Conservation (phyloP, 371 early-diverging fungal species). For the Mucor plumbeus region DNA sequence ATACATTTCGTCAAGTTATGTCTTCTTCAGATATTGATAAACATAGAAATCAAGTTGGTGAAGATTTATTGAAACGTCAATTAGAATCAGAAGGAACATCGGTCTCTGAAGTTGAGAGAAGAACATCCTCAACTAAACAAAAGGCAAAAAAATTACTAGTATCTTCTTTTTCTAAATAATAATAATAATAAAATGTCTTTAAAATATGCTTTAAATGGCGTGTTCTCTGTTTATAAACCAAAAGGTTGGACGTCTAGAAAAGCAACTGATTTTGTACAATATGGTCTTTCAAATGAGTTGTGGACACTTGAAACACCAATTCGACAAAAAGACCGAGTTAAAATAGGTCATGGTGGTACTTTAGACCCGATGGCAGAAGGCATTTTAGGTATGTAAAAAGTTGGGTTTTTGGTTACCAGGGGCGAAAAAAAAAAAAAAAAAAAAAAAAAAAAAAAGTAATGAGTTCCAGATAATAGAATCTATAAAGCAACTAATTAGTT, state of each 20-base stretch:
- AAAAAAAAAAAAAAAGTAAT: too few relatives aligned
- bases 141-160: conserved; percentile 4
- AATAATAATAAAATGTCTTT: conserved; percentile 4
- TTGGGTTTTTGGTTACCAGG: not conserved
- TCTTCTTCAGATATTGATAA: conserved; percentile 7
- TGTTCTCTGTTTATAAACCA: conserved; percentile 55
- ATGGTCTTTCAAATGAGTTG: conserved; percentile 30
- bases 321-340: conserved; percentile 33
- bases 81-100: conserved; percentile 23
- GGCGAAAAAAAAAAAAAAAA: too few relatives aligned
- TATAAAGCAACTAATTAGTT: not conserved
- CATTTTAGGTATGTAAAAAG: conserved; percentile 38
- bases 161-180: not conserved
- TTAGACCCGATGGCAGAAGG: conserved; percentile 63
- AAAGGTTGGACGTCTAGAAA: conserved; percentile 50
- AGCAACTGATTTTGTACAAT: conserved; percentile 38
- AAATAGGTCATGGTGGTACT: conserved; percentile 63
- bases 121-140: conserved; percentile 12
- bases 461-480: not conserved
- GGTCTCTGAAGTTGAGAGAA: conserved; percentile 20
- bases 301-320: not conserved
- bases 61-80: conserved; percentile 21
- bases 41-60: conserved; percentile 12
- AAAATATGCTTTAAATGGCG: conserved; percentile 37
- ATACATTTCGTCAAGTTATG: conserved; percentile 28